Evolutionary conservation across 208 protist species (phyloP), one percentile per base, ranked within the genome.

Genomic region (Leptomonas seymouri): DNA sequence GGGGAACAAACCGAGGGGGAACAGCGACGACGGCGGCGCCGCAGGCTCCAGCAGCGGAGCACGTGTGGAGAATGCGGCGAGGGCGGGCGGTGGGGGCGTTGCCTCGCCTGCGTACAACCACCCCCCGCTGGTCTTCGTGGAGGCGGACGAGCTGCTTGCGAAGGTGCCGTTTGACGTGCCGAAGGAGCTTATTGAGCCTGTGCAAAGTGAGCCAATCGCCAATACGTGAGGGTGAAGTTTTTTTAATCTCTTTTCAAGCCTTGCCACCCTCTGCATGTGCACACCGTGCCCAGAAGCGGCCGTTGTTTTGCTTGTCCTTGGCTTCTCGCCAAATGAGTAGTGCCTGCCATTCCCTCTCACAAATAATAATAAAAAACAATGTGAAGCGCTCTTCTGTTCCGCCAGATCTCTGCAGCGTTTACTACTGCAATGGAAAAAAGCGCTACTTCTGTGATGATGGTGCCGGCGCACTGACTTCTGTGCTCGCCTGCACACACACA

Each of bases 131-230:
- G 77, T 94, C 18, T 94, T 96, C 67, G 84, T 92, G 50, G 85
- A 86, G 72, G 82, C 66, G 12, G 83, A 88, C 56, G 80, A 93
- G 48, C 66, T 84, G 11, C 27, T 94, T 9, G 76, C 79, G n/a
- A 85, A 85, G 56, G 74, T 96, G 27, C 76, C 87, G n/a, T 96
- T 94, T 61, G 81, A 68, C 8, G 81, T 96, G 23, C 82, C 78
- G n/a, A 86, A 87, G 62, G 86, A 90, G 41, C 48, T 96, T n/a
- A 71, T 96, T 39, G 71, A 76, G 27, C 59, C 45, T 4, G 57
- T 34, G 56, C 60, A 31, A 14, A 49, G 41, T 4, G 27, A 39
- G 0, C 0, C 54, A 9, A 21, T 3, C 3, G 16, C 45, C 3
- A 27, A 25, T 8, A 31, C 42, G 36, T 60, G 56, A 15, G 69